Percentiles rank a stretch among this genome's conserved stretches.
These are phyloP conservation scores for Starmera caribaea DNA, from an alignment of 805 yeast species.

Conservation along the genomic window DNA sequence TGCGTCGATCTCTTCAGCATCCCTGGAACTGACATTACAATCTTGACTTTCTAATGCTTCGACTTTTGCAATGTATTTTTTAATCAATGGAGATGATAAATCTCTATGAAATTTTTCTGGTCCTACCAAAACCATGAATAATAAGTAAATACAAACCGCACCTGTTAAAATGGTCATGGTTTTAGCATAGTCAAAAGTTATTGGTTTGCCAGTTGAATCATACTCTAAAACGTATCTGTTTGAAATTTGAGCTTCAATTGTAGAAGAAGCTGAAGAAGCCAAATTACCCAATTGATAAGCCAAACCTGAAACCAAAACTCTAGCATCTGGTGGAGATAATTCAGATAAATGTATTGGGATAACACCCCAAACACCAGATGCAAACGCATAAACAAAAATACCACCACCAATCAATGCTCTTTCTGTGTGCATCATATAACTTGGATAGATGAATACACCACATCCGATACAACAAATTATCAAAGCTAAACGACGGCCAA, in stretches of 20 bases:
- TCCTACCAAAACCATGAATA: slow-evolving; percentile 41
- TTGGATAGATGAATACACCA: slow-evolving; percentile 56
- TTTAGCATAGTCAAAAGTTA: slow-evolving; percentile 45
- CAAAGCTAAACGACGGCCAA: slow-evolving; percentile 54
- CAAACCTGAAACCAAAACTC: slow-evolving; percentile 52
- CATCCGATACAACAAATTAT: slow-evolving; percentile 40
- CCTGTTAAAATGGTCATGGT: slow-evolving; percentile 66
- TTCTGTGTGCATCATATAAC: slow-evolving; percentile 29
- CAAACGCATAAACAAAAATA: slow-evolving; percentile 55
- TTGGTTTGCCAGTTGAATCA: slow-evolving; percentile 17
- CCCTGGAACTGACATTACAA: not conserved
- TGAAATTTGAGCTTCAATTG: slow-evolving; percentile 57
- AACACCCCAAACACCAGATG: slow-evolving; percentile 71
- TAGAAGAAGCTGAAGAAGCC: slow-evolving; percentile 57
- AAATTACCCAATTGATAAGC: slow-evolving; percentile 62
- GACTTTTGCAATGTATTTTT: slow-evolving; percentile 5
- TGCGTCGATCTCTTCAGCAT: too few species aligned
- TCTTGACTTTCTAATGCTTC: not conserved
- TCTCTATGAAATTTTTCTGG: slow-evolving; percentile 43
- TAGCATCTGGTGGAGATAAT: too few species aligned
- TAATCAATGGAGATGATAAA: slow-evolving; percentile 12
- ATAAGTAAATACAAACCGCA: slow-evolving; percentile 45
- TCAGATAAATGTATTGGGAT: slow-evolving; percentile 59
- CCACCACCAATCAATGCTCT: slow-evolving; percentile 47
- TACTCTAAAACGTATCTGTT: slow-evolving; percentile 30